A percentile compares a stretch with the other conserved stretches of the same genome.
These are phyloP conservation scores for Plantago coronopus DNA, from an alignment of 305 asterid genomes.

Conservation along the genomic window DNA sequence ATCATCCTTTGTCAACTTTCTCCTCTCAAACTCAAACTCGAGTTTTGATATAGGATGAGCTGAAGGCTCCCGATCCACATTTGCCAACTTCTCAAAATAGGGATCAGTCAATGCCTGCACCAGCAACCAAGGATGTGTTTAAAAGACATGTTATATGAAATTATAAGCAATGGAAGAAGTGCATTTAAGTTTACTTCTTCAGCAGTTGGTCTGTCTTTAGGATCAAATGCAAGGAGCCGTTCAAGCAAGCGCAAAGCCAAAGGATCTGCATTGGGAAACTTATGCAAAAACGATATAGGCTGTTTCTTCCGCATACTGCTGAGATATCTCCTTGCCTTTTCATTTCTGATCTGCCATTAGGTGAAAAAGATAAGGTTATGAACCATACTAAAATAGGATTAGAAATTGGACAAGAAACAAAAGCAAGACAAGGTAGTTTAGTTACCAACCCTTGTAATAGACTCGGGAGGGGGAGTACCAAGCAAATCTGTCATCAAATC, in stretches of 20 bases:
- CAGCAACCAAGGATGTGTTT: constrained; percentile 11
- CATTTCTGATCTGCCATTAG: constrained; percentile 89
- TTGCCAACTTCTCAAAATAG: constrained; percentile 74
- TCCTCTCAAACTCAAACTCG: constrained; percentile 94
- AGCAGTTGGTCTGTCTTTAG: constrained; percentile 92
- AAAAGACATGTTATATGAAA: constrained; percentile 2
- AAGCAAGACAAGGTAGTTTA: constrained; percentile 8
- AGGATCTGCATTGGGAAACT: constrained; percentile 80
- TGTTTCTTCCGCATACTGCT: constrained; percentile 87
- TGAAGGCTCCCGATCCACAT: constrained; percentile 84
- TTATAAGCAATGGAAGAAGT: constrained; percentile 3
- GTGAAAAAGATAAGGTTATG: neutral
- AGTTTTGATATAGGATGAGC: constrained; percentile 87
- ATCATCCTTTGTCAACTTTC: constrained; percentile 84
- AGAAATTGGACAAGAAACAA: constrained; percentile 8
- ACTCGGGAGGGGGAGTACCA: constrained; percentile 73
- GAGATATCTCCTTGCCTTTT: constrained; percentile 96
- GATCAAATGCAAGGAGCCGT: constrained; percentile 89
- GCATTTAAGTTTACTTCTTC: constrained; percentile 57
- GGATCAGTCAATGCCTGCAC: constrained; percentile 80
- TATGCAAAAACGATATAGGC: constrained; percentile 72
- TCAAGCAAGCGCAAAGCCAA: constrained; percentile 79
- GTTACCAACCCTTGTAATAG: constrained; percentile 63
- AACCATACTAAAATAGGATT: neutral
- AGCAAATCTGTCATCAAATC: constrained; percentile 76